phyloP scores from a whole-genome alignment of 345 rosid species.

The Trapa incisa region DNA sequence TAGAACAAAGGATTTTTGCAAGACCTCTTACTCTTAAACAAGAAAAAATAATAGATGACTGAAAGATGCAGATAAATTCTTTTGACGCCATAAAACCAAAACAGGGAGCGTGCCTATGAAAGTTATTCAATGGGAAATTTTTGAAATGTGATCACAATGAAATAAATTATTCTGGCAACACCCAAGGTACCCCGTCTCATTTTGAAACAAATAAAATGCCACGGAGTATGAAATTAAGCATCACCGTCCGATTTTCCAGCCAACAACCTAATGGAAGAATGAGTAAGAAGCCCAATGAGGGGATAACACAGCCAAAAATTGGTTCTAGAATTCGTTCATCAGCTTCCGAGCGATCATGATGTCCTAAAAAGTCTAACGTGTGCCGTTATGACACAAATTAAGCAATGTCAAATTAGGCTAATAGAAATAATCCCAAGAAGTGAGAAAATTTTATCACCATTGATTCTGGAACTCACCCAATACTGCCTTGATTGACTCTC shows the following conservation, averaged over 20 bases:
- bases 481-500: slow-evolving; percentile 76
- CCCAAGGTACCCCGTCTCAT: neutral
- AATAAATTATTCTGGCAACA: neutral
- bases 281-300: neutral
- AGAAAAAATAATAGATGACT: too few relatives aligned
- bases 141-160: too few relatives aligned
- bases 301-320: neutral
- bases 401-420: neutral
- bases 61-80: too few relatives aligned
- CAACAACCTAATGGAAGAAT: neutral
- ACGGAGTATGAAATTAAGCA: neutral
- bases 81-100: neutral
- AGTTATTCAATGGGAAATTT: neutral
- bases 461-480: slow-evolving; percentile 57
- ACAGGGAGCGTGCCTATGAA: neutral
- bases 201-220: neutral
- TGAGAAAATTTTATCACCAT: slow-evolving; percentile 4
- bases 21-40: neutral
- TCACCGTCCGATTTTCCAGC: neutral
- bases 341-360: neutral
- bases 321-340: neutral
- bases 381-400: too few relatives aligned
- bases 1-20: neutral
- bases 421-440: neutral
- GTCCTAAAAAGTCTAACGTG: neutral